Conservation (phyloP, 2,329 filamentous ascomycete species). For the Xylariaceae sp. region DNA sequence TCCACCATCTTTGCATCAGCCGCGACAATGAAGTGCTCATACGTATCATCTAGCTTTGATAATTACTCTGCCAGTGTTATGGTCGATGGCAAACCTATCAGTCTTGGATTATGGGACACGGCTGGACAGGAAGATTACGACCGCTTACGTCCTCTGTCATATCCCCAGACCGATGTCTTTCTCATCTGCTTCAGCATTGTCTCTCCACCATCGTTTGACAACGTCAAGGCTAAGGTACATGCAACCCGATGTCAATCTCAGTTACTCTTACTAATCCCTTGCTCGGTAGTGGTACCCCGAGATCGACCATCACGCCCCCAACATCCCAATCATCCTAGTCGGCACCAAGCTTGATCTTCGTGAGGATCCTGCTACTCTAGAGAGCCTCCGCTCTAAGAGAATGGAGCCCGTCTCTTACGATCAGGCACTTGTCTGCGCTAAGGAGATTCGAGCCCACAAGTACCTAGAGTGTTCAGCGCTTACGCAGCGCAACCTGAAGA, state of each 20-base stretch:
- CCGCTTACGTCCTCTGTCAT: slow-evolving; percentile 87
- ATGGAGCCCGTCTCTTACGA: slow-evolving; percentile 98
- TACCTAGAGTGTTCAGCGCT: slow-evolving; percentile 97
- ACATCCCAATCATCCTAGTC: slow-evolving; percentile 93
- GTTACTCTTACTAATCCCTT: slow-evolving; percentile 12
- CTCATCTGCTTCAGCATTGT: slow-evolving; percentile 98
- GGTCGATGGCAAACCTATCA: slow-evolving; percentile 98
- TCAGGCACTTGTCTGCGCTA: slow-evolving; percentile 81
- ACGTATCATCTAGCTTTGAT: slow-evolving; percentile 66
- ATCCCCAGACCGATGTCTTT: slow-evolving; percentile 97
- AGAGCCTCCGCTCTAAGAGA: slow-evolving; percentile 81
- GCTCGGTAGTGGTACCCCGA: slow-evolving; percentile 82
- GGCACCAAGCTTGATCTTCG: slow-evolving; percentile 95
- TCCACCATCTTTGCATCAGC: slow-evolving; percentile 18
- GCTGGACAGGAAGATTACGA: slow-evolving; percentile 99
- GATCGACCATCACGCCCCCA: slow-evolving; percentile 93
- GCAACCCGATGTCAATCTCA: not conserved
- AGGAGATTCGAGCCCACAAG: slow-evolving; percentile 94
- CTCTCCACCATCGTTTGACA: slow-evolving; percentile 95
- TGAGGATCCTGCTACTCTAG: slow-evolving; percentile 78
- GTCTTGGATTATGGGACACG: slow-evolving; percentile 95
- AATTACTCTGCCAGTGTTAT: slow-evolving; percentile 99
- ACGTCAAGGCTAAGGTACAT: slow-evolving; percentile 93
- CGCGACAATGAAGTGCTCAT: slow-evolving; percentile 13
- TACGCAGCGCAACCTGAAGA: slow-evolving; percentile 95